Base-by-base conservation (phyloP, 2,329 filamentous ascomycete genomes). In the Annulohypoxylon truncatum region DNA sequence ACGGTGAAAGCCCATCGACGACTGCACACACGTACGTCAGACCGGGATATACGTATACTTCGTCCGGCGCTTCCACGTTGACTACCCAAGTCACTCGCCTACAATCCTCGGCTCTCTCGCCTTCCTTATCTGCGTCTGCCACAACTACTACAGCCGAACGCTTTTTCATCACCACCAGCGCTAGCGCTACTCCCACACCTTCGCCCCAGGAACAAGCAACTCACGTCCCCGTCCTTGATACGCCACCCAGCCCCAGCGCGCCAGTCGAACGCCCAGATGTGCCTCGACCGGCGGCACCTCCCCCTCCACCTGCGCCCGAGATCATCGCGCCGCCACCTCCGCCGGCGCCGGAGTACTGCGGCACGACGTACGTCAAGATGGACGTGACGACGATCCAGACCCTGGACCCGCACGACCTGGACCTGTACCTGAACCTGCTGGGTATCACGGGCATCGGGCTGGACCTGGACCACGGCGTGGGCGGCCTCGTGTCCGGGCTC, bases 351-450 rank as follows among this genome's bases (percentile, higher is more conserved):
- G 26, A 28, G 26, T 64, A 67, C 54, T 75, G 73, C 68, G 51
- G 61, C 18, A 42, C 58, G 2, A 4, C 29, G 2, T 74, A 73
- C 68, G 53, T 67, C 24, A 64, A 47, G 2, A 68, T 72, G 61
- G 69, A 74, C 67, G 51, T 74, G 3, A 67, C 70, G 0, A 60
- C 66, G 1, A 68, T 74, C 54, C 13, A 33, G 1, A 58, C 61
- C n/a, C 53, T 73, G 2, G 64, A 70, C 60, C 55, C 59, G 54
- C 48, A 68, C 54, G 65, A 69, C 42, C 54, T 72, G 13, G 63
- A 58, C 51, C 44, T 54, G 8, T 74, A 75, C 66, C 67, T 74
- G 0, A 40, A 64, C 40, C 69, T 74, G 7, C 68, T 73, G 2
- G 71, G 70, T 4, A 20, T 68, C 24, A 44, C 29, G 1, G 18